Base-by-base conservation (phyloP, 164 flowering plant species). In the Chloranthus sessilifolius region DNA sequence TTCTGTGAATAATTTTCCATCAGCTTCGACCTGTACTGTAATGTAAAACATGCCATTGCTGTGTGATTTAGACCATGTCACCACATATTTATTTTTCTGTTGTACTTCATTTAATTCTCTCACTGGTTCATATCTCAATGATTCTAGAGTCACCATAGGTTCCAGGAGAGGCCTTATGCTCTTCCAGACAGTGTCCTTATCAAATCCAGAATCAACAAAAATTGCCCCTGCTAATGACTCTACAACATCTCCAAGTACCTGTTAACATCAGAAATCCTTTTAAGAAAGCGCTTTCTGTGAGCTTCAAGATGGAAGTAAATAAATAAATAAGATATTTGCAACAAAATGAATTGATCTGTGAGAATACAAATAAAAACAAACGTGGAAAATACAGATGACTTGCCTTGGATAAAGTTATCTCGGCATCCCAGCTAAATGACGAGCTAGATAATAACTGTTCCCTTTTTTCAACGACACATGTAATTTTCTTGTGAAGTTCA, bases 171-270 rank as follows among this genome's bases (percentile, higher is more conserved):
- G 95, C 53, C 65, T 66, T 30, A 88, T 73, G 62, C 95, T 73
- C 29, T 60, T 7, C 63, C 83, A 85, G 7, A 83, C 95, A 20
- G 26, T 27, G 2, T 77, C 77, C 59, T 69, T 78, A 23, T 75
- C 35, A 60, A 65, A 80, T 3, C 76, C 83, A 1, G 94, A 84
- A 66, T 90, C 95, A 12, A 89, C 79, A 30, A 76, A 54, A 39
- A 89, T 79, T 2, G 95, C 97, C 15, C 97, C 97, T 0, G 95
- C 97, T 15, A 90, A 48, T 15, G 97, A 90, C 68, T 90, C 97
- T n/a, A 90, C 72, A 3, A 90, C 42, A 64, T 90, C 97, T 47
- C 88, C 97, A 20, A 89, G 94, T 14, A 81, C 97, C 97, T 89
- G 69, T 52, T 19, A 11, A 6, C 30, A 8, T 2, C 10, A 5